These are phyloP conservation scores for Herpetomonas tarakana DNA, from an alignment of 208 protist species.

Conservation along the genomic window DNA sequence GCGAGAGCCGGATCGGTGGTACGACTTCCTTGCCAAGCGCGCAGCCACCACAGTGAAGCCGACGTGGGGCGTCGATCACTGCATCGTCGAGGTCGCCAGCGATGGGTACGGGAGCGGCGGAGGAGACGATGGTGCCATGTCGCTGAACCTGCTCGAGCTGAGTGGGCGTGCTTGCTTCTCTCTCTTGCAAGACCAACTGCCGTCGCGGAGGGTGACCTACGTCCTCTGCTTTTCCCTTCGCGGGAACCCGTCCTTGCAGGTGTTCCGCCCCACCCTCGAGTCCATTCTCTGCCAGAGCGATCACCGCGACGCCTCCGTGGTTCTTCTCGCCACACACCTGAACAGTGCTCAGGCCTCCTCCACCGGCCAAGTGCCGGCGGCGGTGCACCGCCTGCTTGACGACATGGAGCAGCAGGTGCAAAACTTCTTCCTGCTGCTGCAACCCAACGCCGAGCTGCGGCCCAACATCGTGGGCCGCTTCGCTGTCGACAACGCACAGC, in stretches of 20 bases:
- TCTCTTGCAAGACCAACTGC: conserved; percentile 54
- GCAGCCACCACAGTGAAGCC: background rate
- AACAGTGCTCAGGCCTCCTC: conserved; percentile 6
- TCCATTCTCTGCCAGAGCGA: conserved; percentile 64
- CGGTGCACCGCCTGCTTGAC: conserved; percentile 30
- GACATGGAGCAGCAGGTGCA: conserved; percentile 60
- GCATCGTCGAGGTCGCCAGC: conserved; percentile 12
- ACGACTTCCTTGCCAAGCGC: conserved; percentile 34
- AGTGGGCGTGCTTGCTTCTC: conserved; percentile 65
- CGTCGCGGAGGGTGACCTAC: conserved; percentile 64
- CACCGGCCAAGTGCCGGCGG: conserved; percentile 5
- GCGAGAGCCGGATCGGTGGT: conserved; percentile 36
- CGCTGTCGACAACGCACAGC: conserved; percentile 63
- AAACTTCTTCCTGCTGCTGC: conserved; percentile 66
- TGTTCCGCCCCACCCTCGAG: conserved; percentile 51
- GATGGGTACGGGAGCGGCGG: background rate
- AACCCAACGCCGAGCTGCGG: conserved; percentile 48
- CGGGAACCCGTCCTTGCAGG: conserved; percentile 26
- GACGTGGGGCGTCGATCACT: conserved; percentile 28
- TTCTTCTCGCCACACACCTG: conserved; percentile 35
- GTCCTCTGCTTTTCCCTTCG: conserved; percentile 72
- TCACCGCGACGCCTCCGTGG: conserved; percentile 34
- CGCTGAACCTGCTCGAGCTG: conserved; percentile 61
- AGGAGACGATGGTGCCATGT: conserved; percentile 12
- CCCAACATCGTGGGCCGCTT: conserved; percentile 66